phyloP scores from a whole-genome alignment of 306 rosid species.

The Potentilla sterilis region DNA sequence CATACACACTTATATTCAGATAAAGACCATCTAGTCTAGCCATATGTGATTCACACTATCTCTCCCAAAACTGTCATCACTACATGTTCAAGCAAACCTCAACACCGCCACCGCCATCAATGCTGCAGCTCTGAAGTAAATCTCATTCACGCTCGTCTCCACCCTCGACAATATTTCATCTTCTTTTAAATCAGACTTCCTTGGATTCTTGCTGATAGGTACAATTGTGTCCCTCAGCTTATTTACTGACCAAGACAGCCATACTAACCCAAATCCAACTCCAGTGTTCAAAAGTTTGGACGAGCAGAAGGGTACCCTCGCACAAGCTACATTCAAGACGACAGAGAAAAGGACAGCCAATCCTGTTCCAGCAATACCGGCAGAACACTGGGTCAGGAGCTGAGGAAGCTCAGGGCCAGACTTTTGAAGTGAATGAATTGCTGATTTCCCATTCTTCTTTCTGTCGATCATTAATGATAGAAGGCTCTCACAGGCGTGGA shows the following conservation, averaged over 20 bases:
- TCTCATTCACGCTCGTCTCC: slow-evolving; percentile 49
- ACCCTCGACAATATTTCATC: slow-evolving; percentile 57
- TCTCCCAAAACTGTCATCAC: background rate
- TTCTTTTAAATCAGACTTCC: slow-evolving; percentile 52
- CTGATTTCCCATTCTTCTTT: slow-evolving; percentile 40
- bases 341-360: slow-evolving; percentile 71
- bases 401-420: slow-evolving; percentile 76
- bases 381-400: slow-evolving; percentile 69
- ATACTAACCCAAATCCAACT: slow-evolving; percentile 68
- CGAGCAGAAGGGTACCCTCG: slow-evolving; percentile 55
- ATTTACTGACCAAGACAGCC: slow-evolving; percentile 78
- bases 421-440: slow-evolving; percentile 56
- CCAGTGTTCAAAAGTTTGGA: slow-evolving; percentile 53
- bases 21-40: background rate
- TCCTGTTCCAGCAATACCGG: slow-evolving; percentile 81
- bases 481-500: slow-evolving; percentile 80
- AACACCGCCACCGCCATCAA: slow-evolving; percentile 57
- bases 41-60: slow-evolving; percentile 17
- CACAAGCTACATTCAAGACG: slow-evolving; percentile 48
- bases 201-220: slow-evolving; percentile 48
- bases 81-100: slow-evolving; percentile 61
- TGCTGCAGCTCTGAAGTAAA: slow-evolving; percentile 63
- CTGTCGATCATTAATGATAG: slow-evolving; percentile 60
- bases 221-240: slow-evolving; percentile 56
- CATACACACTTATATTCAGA: slow-evolving; percentile 17